Evolutionary conservation across 257 asterid species (phyloP).

Genomic region (Nicotiana attenuata): DNA sequence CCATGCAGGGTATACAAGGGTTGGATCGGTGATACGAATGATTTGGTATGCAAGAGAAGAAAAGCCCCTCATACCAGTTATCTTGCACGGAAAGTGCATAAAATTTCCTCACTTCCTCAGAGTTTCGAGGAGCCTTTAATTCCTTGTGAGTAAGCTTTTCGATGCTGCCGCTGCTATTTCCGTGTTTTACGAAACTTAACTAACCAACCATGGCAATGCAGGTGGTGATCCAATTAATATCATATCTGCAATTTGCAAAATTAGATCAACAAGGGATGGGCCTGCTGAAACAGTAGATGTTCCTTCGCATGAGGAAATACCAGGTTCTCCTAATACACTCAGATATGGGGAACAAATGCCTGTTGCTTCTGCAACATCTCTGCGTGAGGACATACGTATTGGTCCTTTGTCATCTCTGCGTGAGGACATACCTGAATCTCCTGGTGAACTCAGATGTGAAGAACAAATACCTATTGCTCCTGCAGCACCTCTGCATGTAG

Average conservation of each 20-base stretch:
- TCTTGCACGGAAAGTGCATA: conserved; percentile 47
- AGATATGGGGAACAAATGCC: not conserved
- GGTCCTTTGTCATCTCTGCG: not conserved
- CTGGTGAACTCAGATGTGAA: conserved; percentile 14
- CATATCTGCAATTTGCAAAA: conserved; percentile 18
- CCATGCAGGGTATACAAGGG: conserved; percentile 37
- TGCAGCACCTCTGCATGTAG: not conserved
- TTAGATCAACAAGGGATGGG: conserved; percentile 13
- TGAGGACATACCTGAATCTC: conserved; percentile 10
- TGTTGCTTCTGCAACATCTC: conserved; percentile 1
- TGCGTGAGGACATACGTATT: not conserved
- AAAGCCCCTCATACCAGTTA: conserved; percentile 36
- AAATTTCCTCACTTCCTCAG: conserved; percentile 33
- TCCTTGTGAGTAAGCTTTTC: conserved; percentile 43
- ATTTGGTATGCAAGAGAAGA: conserved; percentile 43
- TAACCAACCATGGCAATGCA: conserved; percentile 17
- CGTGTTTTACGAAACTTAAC: not conserved
- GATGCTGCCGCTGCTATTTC: not conserved
- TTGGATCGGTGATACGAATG: conserved; percentile 44
- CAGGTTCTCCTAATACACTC: conserved; percentile 13
- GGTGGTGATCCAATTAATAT: conserved; percentile 34
- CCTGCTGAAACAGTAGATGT: conserved; percentile 16
- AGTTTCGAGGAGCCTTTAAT: conserved; percentile 57
- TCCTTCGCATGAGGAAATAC: conserved; percentile 10
- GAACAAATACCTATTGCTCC: conserved; percentile 26